Evolutionary conservation across 352 stramenopile species (phyloP).

Genomic region (Phytophthora boehmeriae): DNA sequence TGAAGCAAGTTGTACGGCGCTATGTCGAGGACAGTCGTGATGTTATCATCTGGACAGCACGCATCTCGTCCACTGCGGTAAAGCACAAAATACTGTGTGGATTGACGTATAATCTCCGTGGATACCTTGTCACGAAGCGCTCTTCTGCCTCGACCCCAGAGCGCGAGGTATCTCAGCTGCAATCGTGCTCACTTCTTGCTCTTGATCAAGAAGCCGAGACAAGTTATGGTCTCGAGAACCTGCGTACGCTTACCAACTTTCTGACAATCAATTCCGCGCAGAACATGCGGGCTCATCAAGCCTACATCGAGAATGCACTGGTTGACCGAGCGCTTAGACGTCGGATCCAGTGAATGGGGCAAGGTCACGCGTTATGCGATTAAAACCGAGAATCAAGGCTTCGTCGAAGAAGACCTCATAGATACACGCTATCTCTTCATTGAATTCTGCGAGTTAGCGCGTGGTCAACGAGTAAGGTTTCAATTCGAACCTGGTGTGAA

Average conservation of each 20-base stretch:
- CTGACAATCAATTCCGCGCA: constrained; percentile 26
- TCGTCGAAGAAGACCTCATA: background rate
- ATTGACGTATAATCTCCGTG: constrained; percentile 19
- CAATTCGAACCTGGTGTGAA: constrained; percentile 16
- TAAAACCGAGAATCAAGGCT: too few species aligned
- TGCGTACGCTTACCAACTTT: constrained; percentile 35
- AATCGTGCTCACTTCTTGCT: constrained; percentile 21
- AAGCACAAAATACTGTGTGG: constrained; percentile 20
- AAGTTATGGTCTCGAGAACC: constrained; percentile 17
- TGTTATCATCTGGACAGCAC: constrained; percentile 36
- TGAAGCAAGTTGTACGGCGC: constrained; percentile 36
- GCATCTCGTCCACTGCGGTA: constrained; percentile 36
- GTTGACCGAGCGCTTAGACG: constrained; percentile 6
- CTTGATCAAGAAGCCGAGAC: constrained; percentile 24
- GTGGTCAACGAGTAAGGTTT: constrained; percentile 16
- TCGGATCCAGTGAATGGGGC: background rate
- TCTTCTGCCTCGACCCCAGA: constrained; percentile 16
- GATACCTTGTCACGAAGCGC: constrained; percentile 29
- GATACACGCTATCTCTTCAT: constrained; percentile 7
- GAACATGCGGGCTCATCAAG: constrained; percentile 30
- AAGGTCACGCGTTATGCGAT: too few species aligned
- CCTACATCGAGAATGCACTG: constrained; percentile 40
- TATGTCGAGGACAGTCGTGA: constrained; percentile 37
- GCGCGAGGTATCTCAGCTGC: constrained; percentile 12
- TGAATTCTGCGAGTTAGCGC: constrained; percentile 4